phyloP scores from a whole-genome alignment of 2,329 filamentous ascomycete species.

The Fusarium sp. region DNA sequence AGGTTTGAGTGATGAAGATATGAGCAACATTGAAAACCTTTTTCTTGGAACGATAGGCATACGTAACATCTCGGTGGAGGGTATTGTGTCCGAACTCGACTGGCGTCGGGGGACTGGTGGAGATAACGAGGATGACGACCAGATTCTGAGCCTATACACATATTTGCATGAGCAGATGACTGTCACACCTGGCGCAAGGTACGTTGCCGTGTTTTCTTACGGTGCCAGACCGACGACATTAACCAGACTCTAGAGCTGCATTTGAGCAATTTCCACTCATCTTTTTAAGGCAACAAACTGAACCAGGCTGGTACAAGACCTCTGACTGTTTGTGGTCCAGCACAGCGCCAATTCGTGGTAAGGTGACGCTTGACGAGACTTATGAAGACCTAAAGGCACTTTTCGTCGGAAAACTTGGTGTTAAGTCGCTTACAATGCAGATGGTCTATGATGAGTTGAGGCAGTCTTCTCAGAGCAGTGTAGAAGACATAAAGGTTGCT shows the following conservation, averaged over 20 bases:
- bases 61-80: neutral
- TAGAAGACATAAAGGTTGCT: conserved; percentile 4
- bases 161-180: conserved; percentile 5
- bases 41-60: conserved; percentile 15
- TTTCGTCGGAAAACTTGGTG: conserved; percentile 24
- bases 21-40: conserved; percentile 1
- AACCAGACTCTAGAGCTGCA: conserved; percentile 4
- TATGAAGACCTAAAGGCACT: conserved; percentile 8
- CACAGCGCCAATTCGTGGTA: conserved; percentile 16
- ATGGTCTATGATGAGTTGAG: conserved; percentile 37
- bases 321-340: conserved; percentile 38
- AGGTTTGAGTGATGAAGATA: neutral
- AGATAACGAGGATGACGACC: neutral
- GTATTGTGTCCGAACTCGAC: conserved; percentile 1
- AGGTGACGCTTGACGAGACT: conserved; percentile 11
- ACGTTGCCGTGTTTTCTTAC: accelerated
- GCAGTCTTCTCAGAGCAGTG: neutral
- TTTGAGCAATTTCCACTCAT: conserved; percentile 23
- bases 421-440: conserved; percentile 24
- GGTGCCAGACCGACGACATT: accelerated
- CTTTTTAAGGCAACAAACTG: neutral
- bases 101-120: accelerated
- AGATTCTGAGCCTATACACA: neutral
- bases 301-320: conserved; percentile 11
- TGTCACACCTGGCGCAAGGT: neutral